These are phyloP conservation scores for Pseudognaphalium luteoalbum DNA, from an alignment of 129 eudicot genomes.

Conservation along the genomic window DNA sequence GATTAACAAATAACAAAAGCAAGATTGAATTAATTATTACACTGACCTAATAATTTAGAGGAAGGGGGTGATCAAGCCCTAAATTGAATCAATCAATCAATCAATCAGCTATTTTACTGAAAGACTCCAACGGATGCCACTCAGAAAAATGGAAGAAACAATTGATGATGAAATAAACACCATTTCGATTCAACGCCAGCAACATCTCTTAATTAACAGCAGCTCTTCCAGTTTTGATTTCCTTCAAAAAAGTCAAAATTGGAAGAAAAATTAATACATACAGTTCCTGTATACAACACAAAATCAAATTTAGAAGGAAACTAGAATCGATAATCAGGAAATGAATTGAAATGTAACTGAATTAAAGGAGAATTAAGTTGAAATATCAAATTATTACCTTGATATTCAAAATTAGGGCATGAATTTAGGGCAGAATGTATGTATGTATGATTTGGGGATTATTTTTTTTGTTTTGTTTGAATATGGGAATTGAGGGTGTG, in stretches of 20 bases:
- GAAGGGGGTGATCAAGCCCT: slow-evolving; percentile 37
- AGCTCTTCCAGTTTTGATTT: slow-evolving; percentile 33
- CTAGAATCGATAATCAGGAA: no score
- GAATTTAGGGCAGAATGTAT: no score
- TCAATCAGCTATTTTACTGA: slow-evolving; percentile 35
- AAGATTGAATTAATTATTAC: not conserved
- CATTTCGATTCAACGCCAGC: slow-evolving; percentile 44
- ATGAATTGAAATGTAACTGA: no score
- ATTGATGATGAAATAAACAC: slow-evolving; percentile 48
- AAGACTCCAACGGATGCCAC: slow-evolving; percentile 78
- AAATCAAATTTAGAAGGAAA: no score
- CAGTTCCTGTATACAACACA: not conserved
- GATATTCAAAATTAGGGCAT: no score
- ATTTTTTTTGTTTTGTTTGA: no score
- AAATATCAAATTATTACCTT: no score
- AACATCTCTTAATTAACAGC: slow-evolving; percentile 43
- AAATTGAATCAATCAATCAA: not conserved
- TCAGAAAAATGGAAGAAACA: slow-evolving; percentile 69
- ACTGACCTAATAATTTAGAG: slow-evolving; percentile 29
- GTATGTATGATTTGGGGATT: no score
- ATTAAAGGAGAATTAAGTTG: no score
- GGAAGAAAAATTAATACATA: not conserved
- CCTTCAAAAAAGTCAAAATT: not conserved
- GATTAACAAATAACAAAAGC: not conserved
- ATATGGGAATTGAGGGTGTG: no score